Base-by-base conservation (phyloP, 805 yeast species). In the Myxozyma mucilagina region DNA sequence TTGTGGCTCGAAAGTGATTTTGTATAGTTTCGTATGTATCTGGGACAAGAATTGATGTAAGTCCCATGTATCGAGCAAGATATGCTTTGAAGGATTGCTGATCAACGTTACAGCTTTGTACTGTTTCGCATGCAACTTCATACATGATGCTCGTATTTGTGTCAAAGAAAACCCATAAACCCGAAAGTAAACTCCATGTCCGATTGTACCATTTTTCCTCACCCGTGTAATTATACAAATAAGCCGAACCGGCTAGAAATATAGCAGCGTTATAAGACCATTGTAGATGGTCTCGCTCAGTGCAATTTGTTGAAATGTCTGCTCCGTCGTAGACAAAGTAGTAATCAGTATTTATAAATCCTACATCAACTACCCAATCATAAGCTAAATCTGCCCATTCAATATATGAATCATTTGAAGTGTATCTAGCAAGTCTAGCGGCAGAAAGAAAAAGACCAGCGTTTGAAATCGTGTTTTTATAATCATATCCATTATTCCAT, bases 191-290 rank as follows among this genome's bases (percentile, higher is more conserved):
- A 41, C 78, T 74, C 64, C 78, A 67, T 0, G 91, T 79, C 66
- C 96, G 82, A 54, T 76, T 77, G 53, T 76, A 77, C 97, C 97
- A 92, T 38, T 73, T 74, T 35, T 76, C 78, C 59, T 86, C 86
- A 56, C 78, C 79, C 1, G 97, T 91, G 70, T 79, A 78, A 72
- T 89, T 87, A 76, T 86, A 90, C 66, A 91, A 73, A 72, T 81
- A 89, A 1, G 97, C 97, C 65, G 87, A 79, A 3, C 97, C 97
- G 6, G 89, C 78, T 68, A 91, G 68, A 75, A 89, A 72, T 60
- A 90, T 78, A 1, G 96, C 97, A 63, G 86, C 89, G 73, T 91
- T 91, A 75, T 91, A 91, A n/a, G 91, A 82, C 97, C 97, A 91
- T 73, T 86, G 89, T 45, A 79, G 80, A 38, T 74, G 70, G 29